Evolutionary conservation across 441 rosid genomes (phyloP).

Genomic region (Gossypium schwendimanii): DNA sequence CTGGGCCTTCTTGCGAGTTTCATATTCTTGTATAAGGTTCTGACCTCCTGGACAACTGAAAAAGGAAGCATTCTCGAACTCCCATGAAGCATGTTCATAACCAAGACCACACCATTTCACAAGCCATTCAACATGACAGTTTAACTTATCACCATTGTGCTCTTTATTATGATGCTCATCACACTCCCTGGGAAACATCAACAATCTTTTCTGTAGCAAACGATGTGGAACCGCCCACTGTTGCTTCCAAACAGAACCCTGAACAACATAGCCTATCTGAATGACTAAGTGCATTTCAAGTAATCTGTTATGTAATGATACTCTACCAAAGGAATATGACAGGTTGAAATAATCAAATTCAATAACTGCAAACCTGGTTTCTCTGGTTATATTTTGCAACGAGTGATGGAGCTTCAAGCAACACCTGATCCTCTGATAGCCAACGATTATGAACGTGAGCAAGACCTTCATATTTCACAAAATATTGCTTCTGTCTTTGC

Average conservation of each 20-base stretch:
- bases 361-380: conserved; percentile 31
- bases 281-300: conserved; percentile 7
- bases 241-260: conserved; percentile 37
- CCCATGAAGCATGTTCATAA: conserved; percentile 62
- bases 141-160: conserved; percentile 1
- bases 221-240: conserved; percentile 49
- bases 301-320: not conserved
- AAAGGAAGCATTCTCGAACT: conserved; percentile 42
- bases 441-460: conserved; percentile 33
- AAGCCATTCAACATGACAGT: conserved; percentile 45
- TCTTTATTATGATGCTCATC: conserved; percentile 9
- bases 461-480: conserved; percentile 35
- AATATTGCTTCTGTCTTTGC: conserved; percentile 23
- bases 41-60: conserved; percentile 29
- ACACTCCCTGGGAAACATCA: conserved; percentile 20
- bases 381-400: conserved; percentile 35
- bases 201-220: conserved; percentile 33
- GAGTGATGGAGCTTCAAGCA: conserved; percentile 40
- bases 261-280: conserved; percentile 12
- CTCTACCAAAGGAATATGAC: not conserved
- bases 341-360: not conserved
- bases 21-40: conserved; percentile 40
- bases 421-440: conserved; percentile 22
- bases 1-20: conserved; percentile 30
- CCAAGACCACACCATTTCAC: conserved; percentile 61